These are phyloP conservation scores for Colletotrichum sublineola DNA, from an alignment of 2,329 filamentous ascomycete species.

Conservation along the genomic window DNA sequence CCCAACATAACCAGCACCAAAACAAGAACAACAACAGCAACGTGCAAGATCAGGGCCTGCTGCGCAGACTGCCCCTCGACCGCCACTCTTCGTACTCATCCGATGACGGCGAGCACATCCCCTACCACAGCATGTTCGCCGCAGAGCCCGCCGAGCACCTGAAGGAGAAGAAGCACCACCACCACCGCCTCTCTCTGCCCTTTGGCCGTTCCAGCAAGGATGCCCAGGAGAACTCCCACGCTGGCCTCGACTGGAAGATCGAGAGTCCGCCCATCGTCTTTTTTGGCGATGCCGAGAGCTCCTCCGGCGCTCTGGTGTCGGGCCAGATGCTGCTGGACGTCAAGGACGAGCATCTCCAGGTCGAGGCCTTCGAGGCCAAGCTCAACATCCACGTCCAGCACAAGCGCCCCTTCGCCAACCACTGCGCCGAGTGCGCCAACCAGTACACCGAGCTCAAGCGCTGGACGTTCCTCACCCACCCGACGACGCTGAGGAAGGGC, in stretches of 20 bases:
- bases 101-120: slow-evolving; percentile 41
- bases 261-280: slow-evolving; percentile 91
- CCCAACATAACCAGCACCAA: slow-evolving; percentile 21
- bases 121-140: slow-evolving; percentile 41
- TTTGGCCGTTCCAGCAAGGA: slow-evolving; percentile 56
- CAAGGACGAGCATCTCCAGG: slow-evolving; percentile 71
- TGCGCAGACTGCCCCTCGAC: slow-evolving; percentile 32
- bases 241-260: slow-evolving; percentile 70
- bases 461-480: slow-evolving; percentile 80
- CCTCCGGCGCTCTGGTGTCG: slow-evolving; percentile 87
- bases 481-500: slow-evolving; percentile 65
- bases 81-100: slow-evolving; percentile 42
- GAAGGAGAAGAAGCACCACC: slow-evolving; percentile 53
- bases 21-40: slow-evolving; percentile 13
- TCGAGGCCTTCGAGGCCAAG: slow-evolving; percentile 74
- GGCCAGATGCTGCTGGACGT: slow-evolving; percentile 84
- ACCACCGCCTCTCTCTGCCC: slow-evolving; percentile 55
- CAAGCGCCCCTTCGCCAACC: slow-evolving; percentile 83
- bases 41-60: slow-evolving; percentile 33
- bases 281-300: slow-evolving; percentile 80
- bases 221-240: slow-evolving; percentile 53
- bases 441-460: slow-evolving; percentile 80
- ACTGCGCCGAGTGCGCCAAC: slow-evolving; percentile 82
- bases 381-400: slow-evolving; percentile 79
- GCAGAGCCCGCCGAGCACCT: slow-evolving; percentile 39